Evolutionary conservation across 108 stramenopile genomes (phyloP).

Genomic region (Phaeodactylum tricornutum): DNA sequence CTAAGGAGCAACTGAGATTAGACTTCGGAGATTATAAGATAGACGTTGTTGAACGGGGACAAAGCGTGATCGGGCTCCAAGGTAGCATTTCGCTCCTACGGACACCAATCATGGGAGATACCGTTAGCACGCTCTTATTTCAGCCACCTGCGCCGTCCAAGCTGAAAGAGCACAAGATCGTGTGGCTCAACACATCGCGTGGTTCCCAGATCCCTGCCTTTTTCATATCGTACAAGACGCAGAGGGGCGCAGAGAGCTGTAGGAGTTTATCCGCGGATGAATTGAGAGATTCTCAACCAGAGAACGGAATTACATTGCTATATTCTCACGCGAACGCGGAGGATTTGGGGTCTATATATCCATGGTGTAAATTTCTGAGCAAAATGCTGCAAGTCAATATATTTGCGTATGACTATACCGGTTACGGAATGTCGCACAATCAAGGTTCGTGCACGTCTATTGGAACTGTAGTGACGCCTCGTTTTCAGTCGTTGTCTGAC

Average conservation of each 20-base stretch:
- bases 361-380: conserved; percentile 85
- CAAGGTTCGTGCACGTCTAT: neutral
- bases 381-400: conserved; percentile 91
- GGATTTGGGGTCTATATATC: conserved; percentile 87
- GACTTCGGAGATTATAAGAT: too few relatives aligned
- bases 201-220: conserved; percentile 77
- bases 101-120: conserved; percentile 92
- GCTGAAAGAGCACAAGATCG: conserved; percentile 84
- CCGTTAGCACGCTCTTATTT: conserved; percentile 76
- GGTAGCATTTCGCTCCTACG: too few relatives aligned
- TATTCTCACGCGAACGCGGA: conserved; percentile 94
- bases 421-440: conserved; percentile 49
- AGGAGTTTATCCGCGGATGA: conserved; percentile 22
- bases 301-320: conserved; percentile 65
- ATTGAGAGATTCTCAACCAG: conserved; percentile 25
- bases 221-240: conserved; percentile 55
- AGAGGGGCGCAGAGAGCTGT: conserved; percentile 28
- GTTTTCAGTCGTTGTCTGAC: neutral
- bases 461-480: neutral
- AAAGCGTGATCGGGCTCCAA: too few relatives aligned
- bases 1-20: too few relatives aligned
- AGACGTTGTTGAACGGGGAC: too few relatives aligned
- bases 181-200: conserved; percentile 73
- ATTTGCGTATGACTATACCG: conserved; percentile 97
- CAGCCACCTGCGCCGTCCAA: conserved; percentile 84